phyloP scores from a whole-genome alignment of 495 filamentous ascomycete genomes.

The Hypoxylon subgilvum region DNA sequence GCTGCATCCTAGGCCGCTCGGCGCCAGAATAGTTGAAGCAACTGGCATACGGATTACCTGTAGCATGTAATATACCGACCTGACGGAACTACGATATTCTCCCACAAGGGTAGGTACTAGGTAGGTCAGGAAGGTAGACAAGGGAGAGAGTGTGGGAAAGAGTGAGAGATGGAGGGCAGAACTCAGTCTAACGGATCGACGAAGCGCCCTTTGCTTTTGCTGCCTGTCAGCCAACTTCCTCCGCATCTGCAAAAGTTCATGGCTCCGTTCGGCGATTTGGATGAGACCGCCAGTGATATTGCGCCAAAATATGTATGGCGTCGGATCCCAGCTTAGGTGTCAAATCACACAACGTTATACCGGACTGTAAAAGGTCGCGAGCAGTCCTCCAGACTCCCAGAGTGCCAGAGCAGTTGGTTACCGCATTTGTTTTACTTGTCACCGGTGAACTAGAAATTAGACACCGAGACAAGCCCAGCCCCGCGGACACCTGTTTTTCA shows the following conservation, averaged over 20 bases:
- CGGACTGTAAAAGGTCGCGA: background rate
- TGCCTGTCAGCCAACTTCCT: conserved; percentile 18
- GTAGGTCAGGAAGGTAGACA: background rate
- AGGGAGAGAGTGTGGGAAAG: conserved; percentile 7
- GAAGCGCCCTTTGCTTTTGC: conserved; percentile 2
- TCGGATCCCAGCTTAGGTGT: conserved; percentile 29
- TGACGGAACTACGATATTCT: conserved; percentile 16
- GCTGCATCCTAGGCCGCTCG: conserved; percentile 11
- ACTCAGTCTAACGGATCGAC: conserved; percentile 1
- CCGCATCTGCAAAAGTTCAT: conserved; percentile 16
- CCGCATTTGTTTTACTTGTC: conserved; percentile 11
- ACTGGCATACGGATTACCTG: conserved; percentile 4
- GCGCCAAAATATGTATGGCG: conserved; percentile 33
- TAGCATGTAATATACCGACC: conserved; percentile 17
- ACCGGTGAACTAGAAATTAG: conserved; percentile 8
- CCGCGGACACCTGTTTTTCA: conserved; percentile 12
- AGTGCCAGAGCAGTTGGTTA: conserved; percentile 13
- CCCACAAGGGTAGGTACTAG: conserved; percentile 3
- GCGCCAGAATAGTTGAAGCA: conserved; percentile 20
- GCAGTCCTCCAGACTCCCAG: conserved; percentile 10
- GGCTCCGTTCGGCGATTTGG: conserved; percentile 9
- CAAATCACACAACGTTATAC: conserved; percentile 29
- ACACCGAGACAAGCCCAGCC: conserved; percentile 11
- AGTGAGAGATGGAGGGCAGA: background rate
- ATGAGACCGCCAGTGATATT: conserved; percentile 23